Evolutionary conservation across 2,329 filamentous ascomycete species (phyloP), one percentile per base, ranked within the genome.

Genomic region (Magnaporthales sp.): DNA sequence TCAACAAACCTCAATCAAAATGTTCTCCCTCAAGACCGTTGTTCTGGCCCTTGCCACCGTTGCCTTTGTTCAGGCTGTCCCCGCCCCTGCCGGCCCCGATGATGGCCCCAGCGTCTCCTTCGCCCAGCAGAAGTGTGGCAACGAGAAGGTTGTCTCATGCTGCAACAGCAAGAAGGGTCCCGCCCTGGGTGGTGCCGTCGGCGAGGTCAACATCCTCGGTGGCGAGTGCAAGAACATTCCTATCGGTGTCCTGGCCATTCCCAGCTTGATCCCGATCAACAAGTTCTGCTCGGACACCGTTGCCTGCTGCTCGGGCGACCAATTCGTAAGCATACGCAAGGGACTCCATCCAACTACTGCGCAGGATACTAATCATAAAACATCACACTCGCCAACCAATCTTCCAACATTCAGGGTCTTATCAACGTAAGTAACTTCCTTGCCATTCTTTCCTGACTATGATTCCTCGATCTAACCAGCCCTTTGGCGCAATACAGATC

Each of bases 11-110:
- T 58, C 19, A 46, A 19, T 58, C 54, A 58, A 58, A 13, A 58
- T 58, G 54, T 58, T 58, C 54, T 58, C 54, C 54, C n/a, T 26
- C 54, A 58, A 58, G 54, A 58, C 54, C 54, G 54, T 58, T 26
- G 54, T 58, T 19, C 54, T 58, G 54, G 54, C 54, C 54, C 54
- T 58, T 26, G 54, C 54, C 54, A 22, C 54, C 54, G 22, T 22
- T 22, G 24, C 54, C 22, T 58, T 58, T 19, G 54, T 58, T 10
- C 38, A 46, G 38, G 38, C 38, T 22, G 15, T 26, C 22, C n/a
- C 54, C 54, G 54, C 54, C 51, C 51, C 51, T 24, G 22, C 2
- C 54, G 54, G n/a, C 51, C 51, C 51, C 19, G 22, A 4, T 26
- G n/a, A 22, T 5, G 22, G 54, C 2, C 54, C 54, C 15, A n/a